Evolutionary conservation across 148 eudicot species (phyloP).

Genomic region (Cornus suecica): DNA sequence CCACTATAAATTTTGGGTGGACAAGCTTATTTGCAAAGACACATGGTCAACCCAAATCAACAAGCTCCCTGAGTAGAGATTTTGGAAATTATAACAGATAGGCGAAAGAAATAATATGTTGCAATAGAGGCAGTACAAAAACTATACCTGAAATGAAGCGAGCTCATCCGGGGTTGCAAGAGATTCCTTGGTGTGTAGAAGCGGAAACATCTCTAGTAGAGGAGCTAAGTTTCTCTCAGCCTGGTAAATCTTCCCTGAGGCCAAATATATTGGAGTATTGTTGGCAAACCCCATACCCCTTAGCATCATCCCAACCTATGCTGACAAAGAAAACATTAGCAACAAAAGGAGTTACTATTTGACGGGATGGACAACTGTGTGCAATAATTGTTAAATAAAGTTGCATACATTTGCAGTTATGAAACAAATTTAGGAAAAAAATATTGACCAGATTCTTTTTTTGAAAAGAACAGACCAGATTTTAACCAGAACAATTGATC

Average conservation of each 20-base stretch:
- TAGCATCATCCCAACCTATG: slow-evolving; percentile 93
- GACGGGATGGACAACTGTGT: background rate
- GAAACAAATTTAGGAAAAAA: background rate
- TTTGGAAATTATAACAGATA: background rate
- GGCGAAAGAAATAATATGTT: background rate
- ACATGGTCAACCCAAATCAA: no score
- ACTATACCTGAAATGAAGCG: slow-evolving; percentile 51
- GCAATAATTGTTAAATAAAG: no score
- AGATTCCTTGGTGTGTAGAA: slow-evolving; percentile 67
- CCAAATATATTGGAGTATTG: slow-evolving; percentile 72
- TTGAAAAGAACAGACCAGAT: background rate
- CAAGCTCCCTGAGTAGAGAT: background rate
- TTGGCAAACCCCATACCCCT: slow-evolving; percentile 90
- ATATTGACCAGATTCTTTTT: no score
- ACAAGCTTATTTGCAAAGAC: no score
- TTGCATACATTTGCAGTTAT: background rate
- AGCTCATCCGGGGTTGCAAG: slow-evolving; percentile 71
- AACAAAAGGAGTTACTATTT: slow-evolving; percentile 14
- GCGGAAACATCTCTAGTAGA: slow-evolving; percentile 81
- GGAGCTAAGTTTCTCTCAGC: slow-evolving; percentile 65
- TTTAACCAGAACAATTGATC: background rate
- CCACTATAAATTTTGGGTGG: no score
- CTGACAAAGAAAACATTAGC: slow-evolving; percentile 48
- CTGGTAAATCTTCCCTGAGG: slow-evolving; percentile 76
- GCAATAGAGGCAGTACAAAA: background rate